phyloP scores from a whole-genome alignment of 345 rosid species.

The Arabis hirsuta region DNA sequence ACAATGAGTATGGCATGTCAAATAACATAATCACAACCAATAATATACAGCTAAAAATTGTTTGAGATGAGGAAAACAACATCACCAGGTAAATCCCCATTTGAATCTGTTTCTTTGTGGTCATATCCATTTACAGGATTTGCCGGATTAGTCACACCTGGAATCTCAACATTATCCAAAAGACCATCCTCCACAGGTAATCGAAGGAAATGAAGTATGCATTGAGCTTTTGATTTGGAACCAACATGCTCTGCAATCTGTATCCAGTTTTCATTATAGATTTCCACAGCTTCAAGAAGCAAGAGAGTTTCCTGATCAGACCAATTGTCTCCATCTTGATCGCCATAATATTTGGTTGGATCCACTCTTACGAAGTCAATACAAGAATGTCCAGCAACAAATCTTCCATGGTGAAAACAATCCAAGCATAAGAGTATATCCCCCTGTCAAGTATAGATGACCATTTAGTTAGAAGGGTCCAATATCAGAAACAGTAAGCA shows the following conservation, averaged over 20 bases:
- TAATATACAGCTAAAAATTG: not conserved
- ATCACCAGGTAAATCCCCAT: slow-evolving; percentile 65
- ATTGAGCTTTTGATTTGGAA: slow-evolving; percentile 94
- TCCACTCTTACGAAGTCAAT: slow-evolving; percentile 80
- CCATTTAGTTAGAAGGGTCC: slow-evolving; percentile 21
- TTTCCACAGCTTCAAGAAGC: slow-evolving; percentile 94
- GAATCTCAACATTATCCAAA: slow-evolving; percentile 84
- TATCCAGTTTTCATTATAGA: slow-evolving; percentile 84
- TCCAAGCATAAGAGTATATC: slow-evolving; percentile 70
- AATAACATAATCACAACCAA: not conserved
- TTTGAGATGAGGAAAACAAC: slow-evolving; percentile 33
- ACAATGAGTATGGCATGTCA: slow-evolving; percentile 28
- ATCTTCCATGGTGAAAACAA: slow-evolving; percentile 90
- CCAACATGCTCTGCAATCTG: slow-evolving; percentile 94
- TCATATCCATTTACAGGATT: slow-evolving; percentile 58
- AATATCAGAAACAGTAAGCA: slow-evolving; percentile 7
- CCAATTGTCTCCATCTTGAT: slow-evolving; percentile 89
- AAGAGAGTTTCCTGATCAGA: slow-evolving; percentile 85
- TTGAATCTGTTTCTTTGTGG: slow-evolving; percentile 52
- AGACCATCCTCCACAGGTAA: slow-evolving; percentile 86
- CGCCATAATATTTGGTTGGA: slow-evolving; percentile 65
- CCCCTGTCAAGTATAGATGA: slow-evolving; percentile 59
- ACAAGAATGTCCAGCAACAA: slow-evolving; percentile 85
- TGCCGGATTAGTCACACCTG: slow-evolving; percentile 50
- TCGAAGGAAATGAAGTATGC: slow-evolving; percentile 91